Conservation (phyloP, 805 yeast genomes). For the Metschnikowia lunata region DNA sequence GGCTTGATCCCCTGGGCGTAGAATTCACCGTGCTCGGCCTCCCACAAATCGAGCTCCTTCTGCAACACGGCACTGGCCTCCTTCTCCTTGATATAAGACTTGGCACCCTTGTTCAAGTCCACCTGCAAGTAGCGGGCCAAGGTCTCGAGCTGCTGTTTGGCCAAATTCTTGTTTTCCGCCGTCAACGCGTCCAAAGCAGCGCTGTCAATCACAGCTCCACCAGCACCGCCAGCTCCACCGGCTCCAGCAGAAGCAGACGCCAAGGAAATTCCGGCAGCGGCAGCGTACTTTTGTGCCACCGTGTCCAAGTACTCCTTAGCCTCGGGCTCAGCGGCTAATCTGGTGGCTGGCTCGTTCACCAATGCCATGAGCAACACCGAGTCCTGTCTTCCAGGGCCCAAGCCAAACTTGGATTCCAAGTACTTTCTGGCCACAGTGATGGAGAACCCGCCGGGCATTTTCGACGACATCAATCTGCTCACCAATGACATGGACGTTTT, state of each 20-base stretch:
- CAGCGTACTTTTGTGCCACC: conserved; percentile 79
- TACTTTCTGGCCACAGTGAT: conserved; percentile 89
- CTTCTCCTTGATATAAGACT: conserved; percentile 74
- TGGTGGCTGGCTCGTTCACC: conserved; percentile 84
- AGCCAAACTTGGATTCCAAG: conserved; percentile 88
- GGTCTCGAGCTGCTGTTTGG: conserved; percentile 80
- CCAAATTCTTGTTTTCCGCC: conserved; percentile 64
- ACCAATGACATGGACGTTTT: conserved; percentile 87
- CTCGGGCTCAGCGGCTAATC: conserved; percentile 81
- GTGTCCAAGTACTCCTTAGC: conserved; percentile 88
- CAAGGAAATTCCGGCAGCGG: conserved; percentile 73
- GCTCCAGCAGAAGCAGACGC: conserved; percentile 56
- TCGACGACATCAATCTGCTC: conserved; percentile 88
- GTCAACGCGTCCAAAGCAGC: conserved; percentile 88
- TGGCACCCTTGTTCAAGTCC: conserved; percentile 89
- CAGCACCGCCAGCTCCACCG: conserved; percentile 55
- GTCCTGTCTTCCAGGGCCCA: conserved; percentile 92
- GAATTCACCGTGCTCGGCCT: conserved; percentile 79
- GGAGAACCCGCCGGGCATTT: conserved; percentile 99
- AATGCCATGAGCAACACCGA: conserved; percentile 77
- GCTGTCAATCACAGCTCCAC: conserved; percentile 87
- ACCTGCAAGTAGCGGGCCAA: conserved; percentile 92
- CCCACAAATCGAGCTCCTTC: conserved; percentile 87
- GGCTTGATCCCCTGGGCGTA: conserved; percentile 91
- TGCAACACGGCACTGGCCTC: conserved; percentile 82